Evolutionary conservation across 805 yeast species (phyloP).

Genomic region (Starmera pachycereana): DNA sequence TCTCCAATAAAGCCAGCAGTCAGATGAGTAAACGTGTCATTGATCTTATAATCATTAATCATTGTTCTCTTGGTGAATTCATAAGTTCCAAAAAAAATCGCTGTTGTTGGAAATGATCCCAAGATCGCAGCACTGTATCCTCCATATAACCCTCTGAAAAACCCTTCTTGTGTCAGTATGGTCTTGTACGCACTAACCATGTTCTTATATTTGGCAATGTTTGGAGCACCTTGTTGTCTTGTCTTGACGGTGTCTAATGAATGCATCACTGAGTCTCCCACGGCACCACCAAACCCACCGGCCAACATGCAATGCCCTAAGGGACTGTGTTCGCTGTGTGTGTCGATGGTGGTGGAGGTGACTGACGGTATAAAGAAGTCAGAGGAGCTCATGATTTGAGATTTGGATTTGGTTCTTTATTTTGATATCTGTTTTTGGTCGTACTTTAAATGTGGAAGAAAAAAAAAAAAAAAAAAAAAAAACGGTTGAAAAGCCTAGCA

Average conservation of each 20-base stretch:
- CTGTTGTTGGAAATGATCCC: constrained; percentile 91
- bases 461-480: too few species aligned
- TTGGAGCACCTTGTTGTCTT: constrained; percentile 90
- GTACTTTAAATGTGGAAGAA: too few species aligned
- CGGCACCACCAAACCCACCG: constrained; percentile 91
- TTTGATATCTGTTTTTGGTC: not conserved
- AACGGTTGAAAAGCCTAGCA: not conserved
- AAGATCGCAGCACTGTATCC: constrained; percentile 89
- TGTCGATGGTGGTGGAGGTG: not conserved
- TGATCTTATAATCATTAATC: constrained; percentile 50
- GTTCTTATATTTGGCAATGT: constrained; percentile 52
- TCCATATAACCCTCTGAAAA: constrained; percentile 75
- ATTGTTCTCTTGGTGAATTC: constrained; percentile 68
- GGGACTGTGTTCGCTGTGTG: constrained; percentile 21
- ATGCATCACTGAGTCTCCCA: constrained; percentile 91
- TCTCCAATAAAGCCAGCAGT: constrained; percentile 92
- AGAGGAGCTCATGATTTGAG: not conserved
- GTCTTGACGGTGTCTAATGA: constrained; percentile 95
- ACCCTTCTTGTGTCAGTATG: constrained; percentile 77
- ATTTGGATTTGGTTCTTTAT: not conserved
- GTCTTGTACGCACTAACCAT: constrained; percentile 71
- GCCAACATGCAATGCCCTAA: constrained; percentile 62
- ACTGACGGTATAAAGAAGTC: not conserved
- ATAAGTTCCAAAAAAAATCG: constrained; percentile 87
- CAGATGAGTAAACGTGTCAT: constrained; percentile 74